Percentiles rank a stretch among this genome's conserved stretches.
Conservation (phyloP, 1,139 yeast genomes). For the Yamadazyma triangularis region DNA sequence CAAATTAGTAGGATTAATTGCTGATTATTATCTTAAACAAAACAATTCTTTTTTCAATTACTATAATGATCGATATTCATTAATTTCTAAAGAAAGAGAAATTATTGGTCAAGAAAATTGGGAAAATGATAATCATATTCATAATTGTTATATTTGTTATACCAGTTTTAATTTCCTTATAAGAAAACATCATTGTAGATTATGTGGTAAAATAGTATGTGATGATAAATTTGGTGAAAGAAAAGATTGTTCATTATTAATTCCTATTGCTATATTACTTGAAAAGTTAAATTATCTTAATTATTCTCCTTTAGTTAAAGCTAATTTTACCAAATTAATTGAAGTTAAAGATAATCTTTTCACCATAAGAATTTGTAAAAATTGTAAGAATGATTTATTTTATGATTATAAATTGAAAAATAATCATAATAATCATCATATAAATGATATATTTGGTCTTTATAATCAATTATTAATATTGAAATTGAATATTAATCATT, state of each 20-base stretch:
- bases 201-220: constrained; percentile 83
- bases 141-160: constrained; percentile 63
- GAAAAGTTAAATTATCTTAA: constrained; percentile 36
- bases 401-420: constrained; percentile 47
- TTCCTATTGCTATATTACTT: constrained; percentile 52
- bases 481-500: constrained; percentile 27
- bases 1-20: constrained; percentile 27
- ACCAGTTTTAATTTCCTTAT: constrained; percentile 52
- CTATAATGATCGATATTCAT: constrained; percentile 1
- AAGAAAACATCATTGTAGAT: constrained; percentile 83
- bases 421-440: constrained; percentile 3
- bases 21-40: constrained; percentile 7
- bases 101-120: constrained; percentile 42
- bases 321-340: constrained; percentile 14
- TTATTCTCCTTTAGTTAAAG: constrained; percentile 27
- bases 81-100: constrained; percentile 32
- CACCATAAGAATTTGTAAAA: constrained; percentile 54
- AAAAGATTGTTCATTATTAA: constrained; percentile 62
- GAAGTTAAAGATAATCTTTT: constrained; percentile 11
- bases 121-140: constrained; percentile 53
- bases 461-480: constrained; percentile 31
- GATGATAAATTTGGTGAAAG: constrained; percentile 47
- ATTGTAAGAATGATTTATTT: constrained; percentile 63
- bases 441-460: constrained; percentile 19
- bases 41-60: constrained; percentile 2